A percentile compares a stretch with the other conserved stretches of the same genome.
Evolutionary conservation across 345 rosid genomes (phyloP).

Genomic region (Lepidium didymum): DNA sequence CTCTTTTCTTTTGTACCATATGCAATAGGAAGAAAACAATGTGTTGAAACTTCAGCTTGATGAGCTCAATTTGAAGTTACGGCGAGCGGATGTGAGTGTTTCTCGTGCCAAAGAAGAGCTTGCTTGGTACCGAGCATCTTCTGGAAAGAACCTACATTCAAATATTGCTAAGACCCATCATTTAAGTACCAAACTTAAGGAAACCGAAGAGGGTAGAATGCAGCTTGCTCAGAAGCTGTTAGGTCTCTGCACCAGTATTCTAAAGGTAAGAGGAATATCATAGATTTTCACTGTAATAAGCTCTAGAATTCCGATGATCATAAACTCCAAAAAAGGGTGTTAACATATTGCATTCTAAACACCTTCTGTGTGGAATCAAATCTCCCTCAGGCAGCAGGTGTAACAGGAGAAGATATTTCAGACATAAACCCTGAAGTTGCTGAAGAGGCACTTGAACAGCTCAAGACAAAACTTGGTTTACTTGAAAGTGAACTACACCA

Average conservation of each 20-base stretch:
- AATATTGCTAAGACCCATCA: slow-evolving; percentile 53
- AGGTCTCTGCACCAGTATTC: slow-evolving; percentile 56
- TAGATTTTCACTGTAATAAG: background rate
- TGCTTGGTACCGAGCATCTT: slow-evolving; percentile 55
- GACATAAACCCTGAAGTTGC: slow-evolving; percentile 59
- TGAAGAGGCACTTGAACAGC: slow-evolving; percentile 72
- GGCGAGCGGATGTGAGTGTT: slow-evolving; percentile 44
- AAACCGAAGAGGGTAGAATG: slow-evolving; percentile 60
- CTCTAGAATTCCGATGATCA: background rate
- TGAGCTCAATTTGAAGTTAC: slow-evolving; percentile 59
- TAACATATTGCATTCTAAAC: background rate
- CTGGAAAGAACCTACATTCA: slow-evolving; percentile 41
- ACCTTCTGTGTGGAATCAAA: background rate
- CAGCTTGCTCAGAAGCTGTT: slow-evolving; percentile 62
- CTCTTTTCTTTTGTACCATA: background rate
- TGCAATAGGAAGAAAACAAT: slow-evolving; percentile 85
- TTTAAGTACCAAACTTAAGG: slow-evolving; percentile 54
- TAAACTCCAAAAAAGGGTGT: background rate
- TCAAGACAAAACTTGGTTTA: slow-evolving; percentile 45
- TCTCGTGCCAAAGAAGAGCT: slow-evolving; percentile 81
- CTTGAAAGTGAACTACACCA: slow-evolving; percentile 65
- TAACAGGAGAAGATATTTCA: slow-evolving; percentile 36
- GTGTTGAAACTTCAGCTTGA: slow-evolving; percentile 64
- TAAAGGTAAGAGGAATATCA: slow-evolving; percentile 43
- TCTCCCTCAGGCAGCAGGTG: slow-evolving; percentile 32